Base-by-base conservation (phyloP, 768 basidiomycete species). In the Leccinum obscurum region DNA sequence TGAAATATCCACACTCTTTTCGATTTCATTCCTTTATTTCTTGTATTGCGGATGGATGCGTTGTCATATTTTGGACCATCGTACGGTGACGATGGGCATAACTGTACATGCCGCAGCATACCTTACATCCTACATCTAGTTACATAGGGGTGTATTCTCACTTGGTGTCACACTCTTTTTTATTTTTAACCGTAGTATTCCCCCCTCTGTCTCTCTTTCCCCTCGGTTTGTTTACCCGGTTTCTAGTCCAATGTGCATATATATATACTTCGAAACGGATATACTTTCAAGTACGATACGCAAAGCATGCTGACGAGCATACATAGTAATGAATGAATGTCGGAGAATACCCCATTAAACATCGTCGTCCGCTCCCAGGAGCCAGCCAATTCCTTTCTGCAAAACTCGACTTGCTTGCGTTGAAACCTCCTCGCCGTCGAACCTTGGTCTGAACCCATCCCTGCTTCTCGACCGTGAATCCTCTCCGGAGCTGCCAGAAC, bases 351-450 rank as follows among this genome's bases (percentile, higher is more conserved):
- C 30, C 30, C 26, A 30, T 61, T 34, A 64, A 44, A 39, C 55
- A 46, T 63, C 63, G 30, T 86, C 88, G 61, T 95, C 94, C 13
- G 87, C 90, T 46, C 96, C 96, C 59, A 98, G 87, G 30, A 98
- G 79, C 96, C 96, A 98, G 30, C 95, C 95, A 55, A 98, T 92
- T 8, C 96, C 96, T 68, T 89, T 89, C 39, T 92, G 90, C 46
- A 98, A 73, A 4, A 86, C 92, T 34, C 88, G 82, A 53, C 86
- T 85, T 2, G 93, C 93, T 66, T 89, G 87, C n/a, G 83, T 72
- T 20, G 87, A 85, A 46, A 90, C 86, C 56, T 89, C 89, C 17
- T 83, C 85, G 41, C 77, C 77, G 55, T 82, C 82, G 61, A 74
- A 75, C 60, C 77, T 75, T 52, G 78, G 72, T 52, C 78, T 74